Evolutionary conservation across 164 flowering plant species (phyloP), one percentile per base, ranked within the genome.

Genomic region (Saururus chinensis): DNA sequence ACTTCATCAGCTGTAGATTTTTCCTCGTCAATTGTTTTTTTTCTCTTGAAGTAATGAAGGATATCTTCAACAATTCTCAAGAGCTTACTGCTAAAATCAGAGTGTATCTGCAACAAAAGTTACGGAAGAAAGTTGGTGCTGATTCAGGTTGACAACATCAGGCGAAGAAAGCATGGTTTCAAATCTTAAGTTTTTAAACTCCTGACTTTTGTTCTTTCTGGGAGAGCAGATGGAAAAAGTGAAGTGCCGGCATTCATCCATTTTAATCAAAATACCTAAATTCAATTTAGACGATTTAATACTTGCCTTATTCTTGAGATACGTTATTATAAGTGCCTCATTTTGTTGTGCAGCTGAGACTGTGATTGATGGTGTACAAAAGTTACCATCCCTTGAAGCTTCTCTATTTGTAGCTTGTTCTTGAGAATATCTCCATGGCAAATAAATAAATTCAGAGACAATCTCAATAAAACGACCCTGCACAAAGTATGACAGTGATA

Each of bases 341-440:
- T 84, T 71, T 56, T 66, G 66, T 75, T 87, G 92, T 49, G 99
- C 89, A 63, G 86, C 83, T 51, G 81, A 72, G 52, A 79, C 79
- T 17, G 92, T 81, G 62, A 92, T 77, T 68, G 98, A 92, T 68
- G 93, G 98, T 66, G 97, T 92, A 74, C 92, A 86, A 51, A 68
- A 71, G 61, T 66, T 75, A 19, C 76, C 88, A 71, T 79, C 78
- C 45, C 66, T 71, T 4, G 63, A 37, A 61, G 81, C 71, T 54
- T 76, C 70, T 64, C 82, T 77, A 21, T 42, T 66, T 53, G 75
- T 76, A 57, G 80, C 72, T 76, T 79, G 86, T 21, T 88, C 81
- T 78, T 74, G 82, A 60, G 85, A 82, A 81, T 73, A 78, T 51
- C 80, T 80, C 99, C 99, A 93, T n/a, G 99, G 99, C 25, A 64